A percentile compares a stretch with the other conserved stretches of the same genome.
Evolutionary conservation across 2,329 filamentous ascomycete genomes (phyloP).

Genomic region (Podosphaera aphanis): DNA sequence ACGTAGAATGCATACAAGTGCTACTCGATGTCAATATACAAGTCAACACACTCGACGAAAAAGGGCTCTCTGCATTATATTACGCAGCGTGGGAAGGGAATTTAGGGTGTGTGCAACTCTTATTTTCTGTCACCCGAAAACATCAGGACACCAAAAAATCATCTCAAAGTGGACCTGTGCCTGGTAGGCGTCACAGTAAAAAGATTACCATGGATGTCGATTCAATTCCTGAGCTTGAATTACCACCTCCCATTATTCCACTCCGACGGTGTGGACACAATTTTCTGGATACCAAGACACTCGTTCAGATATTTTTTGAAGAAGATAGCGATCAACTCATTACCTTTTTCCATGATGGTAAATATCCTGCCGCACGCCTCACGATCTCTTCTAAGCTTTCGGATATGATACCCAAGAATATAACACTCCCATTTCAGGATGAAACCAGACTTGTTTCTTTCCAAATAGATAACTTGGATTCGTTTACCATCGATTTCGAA

Average conservation of each 20-base stretch:
- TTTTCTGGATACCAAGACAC: constrained; percentile 92
- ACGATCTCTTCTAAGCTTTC: constrained; percentile 94
- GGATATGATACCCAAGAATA: constrained; percentile 86
- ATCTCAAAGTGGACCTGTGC: constrained; percentile 15
- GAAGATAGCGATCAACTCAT: constrained; percentile 51
- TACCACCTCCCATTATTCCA: constrained; percentile 90
- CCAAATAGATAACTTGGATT: constrained; percentile 80
- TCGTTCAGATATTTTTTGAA: constrained; percentile 79
- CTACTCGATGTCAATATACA: constrained; percentile 61
- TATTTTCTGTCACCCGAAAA: constrained; percentile 28
- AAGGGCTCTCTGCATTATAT: constrained; percentile 82
- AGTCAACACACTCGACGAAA: constrained; percentile 67
- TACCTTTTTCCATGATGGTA: constrained; percentile 88
- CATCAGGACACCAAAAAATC: constrained; percentile 6
- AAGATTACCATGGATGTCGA: constrained; percentile 51
- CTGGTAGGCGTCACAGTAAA: constrained; percentile 19
- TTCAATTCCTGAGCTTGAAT: constrained; percentile 71
- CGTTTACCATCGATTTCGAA: constrained; percentile 89
- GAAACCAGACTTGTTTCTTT: constrained; percentile 85
- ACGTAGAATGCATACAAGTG: constrained; percentile 65
- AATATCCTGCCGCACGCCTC: constrained; percentile 81
- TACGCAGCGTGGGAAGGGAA: constrained; percentile 98
- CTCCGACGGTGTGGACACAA: constrained; percentile 90
- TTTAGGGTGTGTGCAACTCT: constrained; percentile 74
- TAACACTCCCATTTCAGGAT: constrained; percentile 87